These are phyloP conservation scores for Colletotrichum brevisporum DNA, from an alignment of 2,329 filamentous ascomycete species.

Conservation along the genomic window DNA sequence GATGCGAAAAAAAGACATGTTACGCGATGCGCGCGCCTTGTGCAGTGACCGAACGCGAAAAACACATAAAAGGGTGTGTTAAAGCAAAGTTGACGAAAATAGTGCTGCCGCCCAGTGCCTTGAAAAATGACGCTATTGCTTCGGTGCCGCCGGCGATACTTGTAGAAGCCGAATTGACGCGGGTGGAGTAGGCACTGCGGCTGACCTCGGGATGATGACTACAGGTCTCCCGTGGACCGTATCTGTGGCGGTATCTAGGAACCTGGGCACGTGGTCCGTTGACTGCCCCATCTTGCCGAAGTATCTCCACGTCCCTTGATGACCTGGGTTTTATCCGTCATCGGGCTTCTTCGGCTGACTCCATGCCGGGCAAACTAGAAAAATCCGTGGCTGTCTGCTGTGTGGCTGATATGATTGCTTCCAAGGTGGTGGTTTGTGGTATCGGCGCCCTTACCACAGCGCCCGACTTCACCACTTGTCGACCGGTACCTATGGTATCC, in stretches of 20 bases:
- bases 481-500: no score
- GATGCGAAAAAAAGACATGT: conserved; percentile 22
- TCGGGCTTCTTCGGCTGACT: neutral
- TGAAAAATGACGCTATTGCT: conserved; percentile 40
- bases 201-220: conserved; percentile 23
- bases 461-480: no score
- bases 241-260: no score
- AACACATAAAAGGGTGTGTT: conserved; percentile 7
- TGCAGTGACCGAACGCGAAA: conserved; percentile 4
- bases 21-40: conserved; percentile 35
- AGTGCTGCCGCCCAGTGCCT: conserved; percentile 6
- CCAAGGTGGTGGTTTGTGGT: no score
- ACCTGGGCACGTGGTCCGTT: neutral
- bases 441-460: no score
- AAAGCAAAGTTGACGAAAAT: conserved; percentile 15
- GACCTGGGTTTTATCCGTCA: neutral
- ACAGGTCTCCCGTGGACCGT: no score
- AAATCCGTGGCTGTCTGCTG: no score
- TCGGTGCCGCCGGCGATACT: conserved; percentile 27
- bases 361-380: no score
- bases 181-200: conserved; percentile 19
- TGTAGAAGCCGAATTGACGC: conserved; percentile 35
- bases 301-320: conserved; percentile 9
- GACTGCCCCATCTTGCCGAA: conserved; percentile 13
- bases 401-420: no score